These are phyloP conservation scores for Jimgerdemannia flammicorona DNA, from an alignment of 192 early-diverging fungal species.

Conservation along the genomic window DNA sequence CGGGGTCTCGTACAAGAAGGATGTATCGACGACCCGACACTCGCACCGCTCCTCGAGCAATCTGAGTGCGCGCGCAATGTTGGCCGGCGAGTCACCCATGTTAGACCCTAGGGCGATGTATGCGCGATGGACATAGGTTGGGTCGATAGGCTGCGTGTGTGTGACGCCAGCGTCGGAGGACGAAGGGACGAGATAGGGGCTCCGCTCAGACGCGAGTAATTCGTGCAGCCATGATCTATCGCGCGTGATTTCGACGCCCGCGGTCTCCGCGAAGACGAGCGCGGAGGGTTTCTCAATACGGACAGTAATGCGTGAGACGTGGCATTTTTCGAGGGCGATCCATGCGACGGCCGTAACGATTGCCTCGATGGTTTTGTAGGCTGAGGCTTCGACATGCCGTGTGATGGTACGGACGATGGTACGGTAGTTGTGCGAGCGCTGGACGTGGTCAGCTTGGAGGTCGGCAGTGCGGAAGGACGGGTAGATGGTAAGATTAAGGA, in stretches of 20 bases:
- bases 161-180: constrained; percentile 21
- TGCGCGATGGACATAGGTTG: constrained; percentile 50
- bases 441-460: constrained; percentile 52
- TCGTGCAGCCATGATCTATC: constrained; percentile 33
- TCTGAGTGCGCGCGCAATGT: constrained; percentile 73
- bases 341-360: constrained; percentile 80
- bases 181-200: constrained; percentile 29
- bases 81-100: constrained; percentile 74
- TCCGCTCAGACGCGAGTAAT: constrained; percentile 15
- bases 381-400: constrained; percentile 76
- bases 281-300: constrained; percentile 95
- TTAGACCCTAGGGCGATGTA: constrained; percentile 92
- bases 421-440: constrained; percentile 80
- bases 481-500: constrained; percentile 76
- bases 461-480: constrained; percentile 33
- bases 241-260: constrained; percentile 89
- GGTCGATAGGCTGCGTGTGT: constrained; percentile 21
- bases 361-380: constrained; percentile 95
- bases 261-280: constrained; percentile 82
- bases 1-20: constrained; percentile 93
- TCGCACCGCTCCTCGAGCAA: constrained; percentile 38
- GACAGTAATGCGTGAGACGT: constrained; percentile 86
- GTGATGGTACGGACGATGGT: constrained; percentile 84
- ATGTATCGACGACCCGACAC: constrained; percentile 75
- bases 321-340: constrained; percentile 72